These are phyloP conservation scores for Fusarium tjaetaba DNA, from an alignment of 2,329 filamentous ascomycete species.

Conservation along the genomic window DNA sequence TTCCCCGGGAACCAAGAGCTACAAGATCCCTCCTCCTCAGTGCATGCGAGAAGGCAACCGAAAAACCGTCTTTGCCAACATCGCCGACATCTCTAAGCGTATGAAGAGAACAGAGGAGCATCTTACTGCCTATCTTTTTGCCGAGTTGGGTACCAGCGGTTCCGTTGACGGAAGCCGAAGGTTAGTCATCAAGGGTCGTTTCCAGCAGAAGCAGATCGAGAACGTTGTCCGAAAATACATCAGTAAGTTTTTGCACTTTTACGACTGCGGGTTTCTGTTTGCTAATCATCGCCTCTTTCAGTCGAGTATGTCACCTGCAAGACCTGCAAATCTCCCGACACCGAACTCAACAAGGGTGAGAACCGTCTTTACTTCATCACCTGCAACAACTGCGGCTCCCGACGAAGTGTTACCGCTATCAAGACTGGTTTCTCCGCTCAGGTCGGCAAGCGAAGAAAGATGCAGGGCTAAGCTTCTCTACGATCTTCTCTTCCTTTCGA, in stretches of 20 bases:
- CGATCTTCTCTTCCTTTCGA: conserved; percentile 5
- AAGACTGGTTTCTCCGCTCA: conserved; percentile 99
- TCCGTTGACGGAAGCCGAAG: conserved; percentile 93
- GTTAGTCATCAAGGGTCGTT: conserved; percentile 98
- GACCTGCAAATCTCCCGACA: conserved; percentile 94
- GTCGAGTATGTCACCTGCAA: conserved; percentile 99
- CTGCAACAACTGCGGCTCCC: conserved; percentile 83
- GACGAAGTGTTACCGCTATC: conserved; percentile 94
- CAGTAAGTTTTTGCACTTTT: conserved; percentile 65
- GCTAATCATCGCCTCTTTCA: conserved; percentile 50
- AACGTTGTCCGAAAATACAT: conserved; percentile 97
- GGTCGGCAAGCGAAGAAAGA: conserved; percentile 98
- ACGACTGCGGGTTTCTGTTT: background rate
- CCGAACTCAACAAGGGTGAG: conserved; percentile 97
- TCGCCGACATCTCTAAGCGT: conserved; percentile 97
- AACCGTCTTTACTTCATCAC: conserved; percentile 99
- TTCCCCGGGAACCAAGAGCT: conserved; percentile 87
- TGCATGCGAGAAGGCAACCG: conserved; percentile 99
- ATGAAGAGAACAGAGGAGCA: conserved; percentile 99
- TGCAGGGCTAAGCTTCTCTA: conserved; percentile 72
- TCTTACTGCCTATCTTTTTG: conserved; percentile 95
- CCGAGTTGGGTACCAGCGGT: conserved; percentile 96
- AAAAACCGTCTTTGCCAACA: conserved; percentile 99
- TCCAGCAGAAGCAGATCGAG: conserved; percentile 99
- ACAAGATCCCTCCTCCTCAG: conserved; percentile 99